Percentiles rank a stretch among this genome's conserved stretches.
These are phyloP conservation scores for Sporothrix pseudoabietina DNA, from an alignment of 2,329 filamentous ascomycete species.

Conservation along the genomic window DNA sequence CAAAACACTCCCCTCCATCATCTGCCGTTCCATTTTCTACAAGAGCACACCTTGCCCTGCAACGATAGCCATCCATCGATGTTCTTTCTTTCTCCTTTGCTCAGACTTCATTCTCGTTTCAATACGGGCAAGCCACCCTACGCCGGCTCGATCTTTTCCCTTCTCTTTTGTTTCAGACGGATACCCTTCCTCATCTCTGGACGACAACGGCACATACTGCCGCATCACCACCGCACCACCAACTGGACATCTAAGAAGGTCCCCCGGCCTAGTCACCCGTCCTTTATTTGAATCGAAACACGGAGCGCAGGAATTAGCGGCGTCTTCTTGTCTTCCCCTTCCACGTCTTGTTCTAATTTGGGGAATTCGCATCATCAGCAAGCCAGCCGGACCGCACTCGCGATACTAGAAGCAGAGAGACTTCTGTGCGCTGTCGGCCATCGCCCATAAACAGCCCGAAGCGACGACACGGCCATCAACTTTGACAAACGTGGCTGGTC, in stretches of 20 bases:
- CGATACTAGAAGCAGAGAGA: not conserved
- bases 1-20: slow-evolving; percentile 53
- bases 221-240: slow-evolving; percentile 14
- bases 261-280: slow-evolving; percentile 19
- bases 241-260: slow-evolving; percentile 5
- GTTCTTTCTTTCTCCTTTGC: slow-evolving; percentile 32
- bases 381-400: not conserved
- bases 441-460: not conserved
- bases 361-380: not conserved
- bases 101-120: slow-evolving; percentile 40
- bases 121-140: slow-evolving; percentile 33
- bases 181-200: not conserved
- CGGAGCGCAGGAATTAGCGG: slow-evolving; percentile 9
- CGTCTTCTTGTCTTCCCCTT: slow-evolving; percentile 6
- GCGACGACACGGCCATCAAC: not conserved
- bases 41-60: slow-evolving; percentile 53
- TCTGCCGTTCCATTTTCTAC: slow-evolving; percentile 53
- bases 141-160: slow-evolving; percentile 22
- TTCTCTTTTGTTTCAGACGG: slow-evolving; percentile 26
- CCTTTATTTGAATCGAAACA: slow-evolving; percentile 29
- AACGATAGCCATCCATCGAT: slow-evolving; percentile 42
- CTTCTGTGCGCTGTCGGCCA: not conserved
- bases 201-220: slow-evolving; percentile 17
- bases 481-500: not conserved
- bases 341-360: not conserved